Evolutionary conservation across 2,329 filamentous ascomycete species (phyloP).

Genomic region (Paramyrothecium roridum): DNA sequence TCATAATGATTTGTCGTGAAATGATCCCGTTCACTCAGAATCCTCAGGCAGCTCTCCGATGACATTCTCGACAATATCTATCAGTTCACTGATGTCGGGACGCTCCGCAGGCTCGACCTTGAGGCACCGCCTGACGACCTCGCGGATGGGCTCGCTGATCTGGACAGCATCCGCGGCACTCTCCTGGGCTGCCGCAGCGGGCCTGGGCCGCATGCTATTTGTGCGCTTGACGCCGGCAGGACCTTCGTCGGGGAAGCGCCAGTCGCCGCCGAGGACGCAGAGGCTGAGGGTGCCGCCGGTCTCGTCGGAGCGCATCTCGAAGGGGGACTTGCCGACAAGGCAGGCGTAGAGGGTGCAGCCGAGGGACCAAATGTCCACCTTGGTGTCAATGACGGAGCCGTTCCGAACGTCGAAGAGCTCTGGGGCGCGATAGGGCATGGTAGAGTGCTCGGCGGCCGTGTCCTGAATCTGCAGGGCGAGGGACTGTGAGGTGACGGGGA

Average conservation of each 20-base stretch:
- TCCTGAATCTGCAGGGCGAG: constrained; percentile 92
- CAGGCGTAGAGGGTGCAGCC: constrained; percentile 98
- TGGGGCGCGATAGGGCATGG: constrained; percentile 96
- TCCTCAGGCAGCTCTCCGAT: constrained; percentile 64
- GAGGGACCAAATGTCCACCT: constrained; percentile 96
- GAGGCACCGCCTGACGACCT: constrained; percentile 84
- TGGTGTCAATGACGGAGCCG: constrained; percentile 86
- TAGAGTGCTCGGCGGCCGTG: constrained; percentile 90
- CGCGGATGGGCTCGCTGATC: constrained; percentile 80
- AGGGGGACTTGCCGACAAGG: constrained; percentile 92
- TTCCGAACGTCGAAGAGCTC: constrained; percentile 98
- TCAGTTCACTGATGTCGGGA: constrained; percentile 83
- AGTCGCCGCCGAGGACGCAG: constrained; percentile 90
- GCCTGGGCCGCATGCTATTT: constrained; percentile 32
- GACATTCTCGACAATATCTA: constrained; percentile 71
- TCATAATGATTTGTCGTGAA: neutral
- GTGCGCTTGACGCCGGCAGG: constrained; percentile 50
- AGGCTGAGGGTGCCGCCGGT: constrained; percentile 91
- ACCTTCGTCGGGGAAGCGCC: constrained; percentile 91
- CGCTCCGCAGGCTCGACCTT: constrained; percentile 82
- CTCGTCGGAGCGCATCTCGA: constrained; percentile 93
- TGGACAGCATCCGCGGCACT: constrained; percentile 33
- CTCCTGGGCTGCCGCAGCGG: constrained; percentile 19
- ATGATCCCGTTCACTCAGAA: constrained; percentile 11
- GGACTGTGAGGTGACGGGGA: constrained; percentile 84